Base-by-base conservation (phyloP, 148 eudicot genomes). In the Limonium bicolor region DNA sequence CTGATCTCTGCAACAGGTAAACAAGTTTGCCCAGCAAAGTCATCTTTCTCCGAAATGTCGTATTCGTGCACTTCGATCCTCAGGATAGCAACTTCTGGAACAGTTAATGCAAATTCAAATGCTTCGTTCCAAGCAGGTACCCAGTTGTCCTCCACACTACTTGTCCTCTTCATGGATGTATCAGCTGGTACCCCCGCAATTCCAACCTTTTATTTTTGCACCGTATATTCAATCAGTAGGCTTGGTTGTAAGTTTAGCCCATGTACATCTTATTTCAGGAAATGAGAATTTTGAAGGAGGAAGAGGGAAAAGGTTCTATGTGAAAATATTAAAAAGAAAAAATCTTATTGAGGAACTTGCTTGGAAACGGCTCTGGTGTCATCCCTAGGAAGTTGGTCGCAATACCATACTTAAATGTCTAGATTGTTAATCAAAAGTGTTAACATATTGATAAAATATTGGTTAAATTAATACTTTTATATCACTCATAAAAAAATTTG, bases 1-100 rank as follows among this genome's bases (percentile, higher is more conserved):
- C 63, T 53, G 29, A 77, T 50, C 35, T 69, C 73, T 1, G 55
- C 56, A 2, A 72, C 67, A 1, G 78, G 78, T 2, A 76, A 59
- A 54, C 78, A 72, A 3, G 72, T 58, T 53, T 76, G 83, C 38
- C 83, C 84, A 5, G 58, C 84, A 34, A 77, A 77, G 39, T 72
- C 79, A 24, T 77, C 84, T 38, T 77, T 72, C 17, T 72, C 79
- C 0, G 79, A 72, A 67, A 63, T 59, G 48, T 77, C 76, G 22
- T 77, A 60, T 59, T 77, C 79, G 18, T 66, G 73, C 39, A 77
- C 84, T 59, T 77, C 76, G 11, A 77, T 39, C 24, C 79, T 47
- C 4, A 77, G 68, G 32, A 77, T 35, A 17, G 79, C 84, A n/a
- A 77, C 62, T 33, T 77, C 84, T 0, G 79, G 84, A 26, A 66